These are phyloP conservation scores for Dictyostelium capitatum DNA, from an alignment of 78 protist genomes.

Conservation along the genomic window DNA sequence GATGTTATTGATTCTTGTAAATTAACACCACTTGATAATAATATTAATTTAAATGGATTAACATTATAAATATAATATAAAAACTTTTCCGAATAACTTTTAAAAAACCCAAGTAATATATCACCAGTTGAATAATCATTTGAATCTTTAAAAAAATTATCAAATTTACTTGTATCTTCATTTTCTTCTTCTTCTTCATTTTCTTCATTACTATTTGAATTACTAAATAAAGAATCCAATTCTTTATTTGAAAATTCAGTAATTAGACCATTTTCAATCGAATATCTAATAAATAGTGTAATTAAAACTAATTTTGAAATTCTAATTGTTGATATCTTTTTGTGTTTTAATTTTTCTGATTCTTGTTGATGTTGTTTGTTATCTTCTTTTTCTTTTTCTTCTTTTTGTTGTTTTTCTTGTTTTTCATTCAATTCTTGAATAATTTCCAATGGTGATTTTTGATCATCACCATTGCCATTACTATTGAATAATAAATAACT, in stretches of 20 bases:
- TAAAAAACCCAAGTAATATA: not conserved
- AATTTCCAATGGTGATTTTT: not conserved
- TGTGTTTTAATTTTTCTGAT: not conserved
- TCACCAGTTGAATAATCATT: too few species aligned
- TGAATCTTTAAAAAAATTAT: too few species aligned
- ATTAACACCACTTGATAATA: not conserved
- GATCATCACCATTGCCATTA: not conserved
- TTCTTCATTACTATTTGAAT: too few species aligned
- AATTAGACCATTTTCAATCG: not conserved
- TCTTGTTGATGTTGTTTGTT: not conserved
- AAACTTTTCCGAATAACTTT: not conserved
- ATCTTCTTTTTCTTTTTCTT: not conserved
- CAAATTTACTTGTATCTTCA: too few species aligned
- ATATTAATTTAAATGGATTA: too few species aligned
- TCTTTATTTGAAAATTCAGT: not conserved
- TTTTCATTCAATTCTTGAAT: too few species aligned
- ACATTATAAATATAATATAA: too few species aligned
- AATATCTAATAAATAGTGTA: not conserved
- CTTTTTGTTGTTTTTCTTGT: not conserved
- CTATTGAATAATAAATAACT: not conserved
- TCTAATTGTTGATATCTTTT: not conserved
- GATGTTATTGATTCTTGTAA: not conserved
- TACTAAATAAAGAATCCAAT: too few species aligned
- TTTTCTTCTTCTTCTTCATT: too few species aligned
- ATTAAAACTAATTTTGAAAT: not conserved